Percentiles rank a stretch among this genome's conserved stretches.
Evolutionary conservation across 257 asterid species (phyloP).

Genomic region (Ophiorrhiza pumila): DNA sequence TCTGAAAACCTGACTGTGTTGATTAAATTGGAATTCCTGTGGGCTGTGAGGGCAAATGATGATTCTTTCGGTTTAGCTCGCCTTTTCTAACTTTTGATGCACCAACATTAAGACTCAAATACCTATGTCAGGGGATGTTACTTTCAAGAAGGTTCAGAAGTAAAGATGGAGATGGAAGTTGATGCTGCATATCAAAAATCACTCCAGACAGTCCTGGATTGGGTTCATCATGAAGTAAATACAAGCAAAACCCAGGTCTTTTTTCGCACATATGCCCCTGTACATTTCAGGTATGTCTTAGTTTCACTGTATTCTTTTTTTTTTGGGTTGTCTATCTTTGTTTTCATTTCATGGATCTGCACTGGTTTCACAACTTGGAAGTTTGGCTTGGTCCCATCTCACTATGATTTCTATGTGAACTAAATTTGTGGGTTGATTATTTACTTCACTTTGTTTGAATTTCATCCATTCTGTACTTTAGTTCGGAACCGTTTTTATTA

Average conservation of each 20-base stretch:
- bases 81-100: neutral
- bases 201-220: constrained; percentile 58
- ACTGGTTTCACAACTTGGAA: neutral
- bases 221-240: constrained; percentile 60
- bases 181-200: constrained; percentile 63
- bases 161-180: constrained; percentile 65
- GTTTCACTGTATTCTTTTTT: neutral
- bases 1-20: neutral
- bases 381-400: neutral
- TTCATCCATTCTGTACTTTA: neutral
- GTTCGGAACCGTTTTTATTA: neutral
- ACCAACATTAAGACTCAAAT: constrained; percentile 12
- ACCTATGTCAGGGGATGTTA: constrained; percentile 71
- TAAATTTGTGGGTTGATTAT: neutral
- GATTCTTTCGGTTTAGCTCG: neutral
- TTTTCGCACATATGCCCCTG: constrained; percentile 87
- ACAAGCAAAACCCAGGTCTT: constrained; percentile 63
- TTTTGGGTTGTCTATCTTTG: neutral
- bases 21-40: neutral
- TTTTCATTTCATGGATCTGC: neutral
- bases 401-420: neutral
- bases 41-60: too few species aligned
- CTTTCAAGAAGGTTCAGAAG: constrained; percentile 77
- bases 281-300: constrained; percentile 65
- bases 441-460: neutral